Base-by-base conservation (phyloP, 1,139 yeast species). In the Pichia inconspicua region DNA sequence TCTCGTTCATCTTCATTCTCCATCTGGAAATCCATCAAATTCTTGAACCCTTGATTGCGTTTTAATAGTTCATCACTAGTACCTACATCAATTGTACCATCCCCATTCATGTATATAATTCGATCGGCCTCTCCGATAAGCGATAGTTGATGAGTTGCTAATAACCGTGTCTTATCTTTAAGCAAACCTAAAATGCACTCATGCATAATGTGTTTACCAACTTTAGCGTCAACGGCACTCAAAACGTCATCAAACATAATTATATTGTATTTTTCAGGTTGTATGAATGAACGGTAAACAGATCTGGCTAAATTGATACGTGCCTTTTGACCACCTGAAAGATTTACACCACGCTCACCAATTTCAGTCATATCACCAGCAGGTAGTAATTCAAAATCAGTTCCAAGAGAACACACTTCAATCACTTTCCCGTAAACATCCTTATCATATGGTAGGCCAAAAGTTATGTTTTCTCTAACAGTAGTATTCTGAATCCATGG, bases 281-380 rank as follows among this genome's bases (percentile, higher is more conserved):
- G 15, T 8, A 40, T 43, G 22, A 71, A 73, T 9, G 51, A 49
- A n/a, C 56, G 48, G 42, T 88, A 88, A 5, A 85, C 88, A 4
- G 95, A 85, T 59, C 96, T 75, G 1, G 96, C 96, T 50, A 89
- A 70, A 57, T 82, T 82, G 55, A 87, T 77, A 60, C 95, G 74
- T 1, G 96, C 94, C 66, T 88, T 89, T 65, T 89, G 97, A 37
- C 96, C 96, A 50, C 96, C 97, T 4, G 96, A 86, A 41, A 89
- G 68, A 0, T 94, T 87, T 55, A 89, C 84, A 55, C 97, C 96
- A 55, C 95, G 77, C 65, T 89, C 97, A 53, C 96, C 96, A 51
- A 89, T 84, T 65, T 88, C 96, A 3, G 96, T 86, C 46, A 65
- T 62, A 61, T 89, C 96, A 48, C 95, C 92, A 40, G 84, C 92